Base-by-base conservation (phyloP, 2,329 filamentous ascomycete genomes). In the Exserohilum rostratum region DNA sequence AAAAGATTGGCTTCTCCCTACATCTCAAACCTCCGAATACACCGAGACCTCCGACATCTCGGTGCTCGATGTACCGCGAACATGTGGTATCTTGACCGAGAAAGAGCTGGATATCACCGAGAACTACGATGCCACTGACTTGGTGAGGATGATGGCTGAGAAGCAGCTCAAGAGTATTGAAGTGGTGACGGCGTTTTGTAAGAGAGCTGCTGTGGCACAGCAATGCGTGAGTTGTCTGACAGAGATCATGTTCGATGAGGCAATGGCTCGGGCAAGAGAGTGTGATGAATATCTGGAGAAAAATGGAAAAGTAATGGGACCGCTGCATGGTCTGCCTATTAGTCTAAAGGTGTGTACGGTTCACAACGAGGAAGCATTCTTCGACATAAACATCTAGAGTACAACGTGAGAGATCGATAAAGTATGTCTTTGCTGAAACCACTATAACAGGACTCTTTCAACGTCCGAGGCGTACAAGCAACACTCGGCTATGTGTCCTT, bases 401-500 rank as follows among this genome's bases (percentile, higher is more conserved):
- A 12, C 5, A 6, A 9, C 3, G 3, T 42, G 7, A 13, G 7
- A 15, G 6, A 29, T 17, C 18, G 25, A 2, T 25, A 6, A 25
- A 5, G 2, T 11, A n/a, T 42, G 27, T 5, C n/a, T 29, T 42
- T 42, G n/a, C 39, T 42, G 12, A 42, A 10, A 42, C 27, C 7
- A 29, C 11, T n/a, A 10, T 17, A 31, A 34, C 55, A 76, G 66
- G 86, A 88, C 46, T 83, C 85, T 12, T 88, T 87, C 69, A 81
- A 87, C 20, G 75, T 88, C 37, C 81, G 81, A 53, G 85, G 83
- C 1, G 68, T 80, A 3, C 83, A 87, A 48, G 80, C 81, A 0
- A 86, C 85, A 0, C 71, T 87, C 3, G 85, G 85, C 6, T 87
- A 87, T 59, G 81, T 85, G 1, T 73, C 71, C 1, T 79, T 74